A percentile compares a stretch with the other conserved stretches of the same genome.
phyloP scores from a whole-genome alignment of 441 rosid species.

The Corymbia calophylla region DNA sequence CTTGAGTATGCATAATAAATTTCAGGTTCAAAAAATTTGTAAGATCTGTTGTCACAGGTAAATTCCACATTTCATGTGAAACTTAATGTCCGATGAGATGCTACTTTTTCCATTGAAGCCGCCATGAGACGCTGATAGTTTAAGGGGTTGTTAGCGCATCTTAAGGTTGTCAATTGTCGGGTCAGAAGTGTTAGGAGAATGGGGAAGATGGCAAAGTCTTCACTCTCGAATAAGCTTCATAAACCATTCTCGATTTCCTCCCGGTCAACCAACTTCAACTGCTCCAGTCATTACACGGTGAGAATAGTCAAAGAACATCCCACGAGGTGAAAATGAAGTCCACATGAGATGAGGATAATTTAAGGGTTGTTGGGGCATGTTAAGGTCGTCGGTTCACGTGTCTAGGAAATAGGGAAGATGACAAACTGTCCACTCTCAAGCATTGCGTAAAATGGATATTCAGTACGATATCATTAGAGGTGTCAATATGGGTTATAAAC shows the following conservation, averaged over 20 bases:
- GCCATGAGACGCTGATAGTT: accelerated
- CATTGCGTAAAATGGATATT: neutral
- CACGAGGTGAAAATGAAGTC: neutral
- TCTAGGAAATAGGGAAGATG: neutral
- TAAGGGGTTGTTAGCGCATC: neutral
- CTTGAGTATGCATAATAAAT: accelerated
- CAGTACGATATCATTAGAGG: too few relatives aligned
- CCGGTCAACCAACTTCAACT: neutral
- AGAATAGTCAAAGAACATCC: neutral
- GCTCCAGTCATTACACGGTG: neutral
- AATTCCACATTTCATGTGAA: too few relatives aligned
- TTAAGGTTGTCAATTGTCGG: neutral
- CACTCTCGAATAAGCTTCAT: neutral
- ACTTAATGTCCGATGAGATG: neutral
- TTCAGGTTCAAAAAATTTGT: accelerated
- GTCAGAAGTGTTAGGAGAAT: neutral
- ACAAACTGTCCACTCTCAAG: neutral
- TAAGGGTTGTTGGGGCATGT: neutral
- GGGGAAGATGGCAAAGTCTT: neutral
- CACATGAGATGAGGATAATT: neutral
- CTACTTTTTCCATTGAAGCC: neutral
- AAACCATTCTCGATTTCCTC: neutral
- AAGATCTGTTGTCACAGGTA: accelerated
- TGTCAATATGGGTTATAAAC: too few relatives aligned
- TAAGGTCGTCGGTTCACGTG: neutral